Percentiles rank a stretch among this genome's conserved stretches.
phyloP scores from a whole-genome alignment of 768 basidiomycete genomes.

The Lactarius quietus region DNA sequence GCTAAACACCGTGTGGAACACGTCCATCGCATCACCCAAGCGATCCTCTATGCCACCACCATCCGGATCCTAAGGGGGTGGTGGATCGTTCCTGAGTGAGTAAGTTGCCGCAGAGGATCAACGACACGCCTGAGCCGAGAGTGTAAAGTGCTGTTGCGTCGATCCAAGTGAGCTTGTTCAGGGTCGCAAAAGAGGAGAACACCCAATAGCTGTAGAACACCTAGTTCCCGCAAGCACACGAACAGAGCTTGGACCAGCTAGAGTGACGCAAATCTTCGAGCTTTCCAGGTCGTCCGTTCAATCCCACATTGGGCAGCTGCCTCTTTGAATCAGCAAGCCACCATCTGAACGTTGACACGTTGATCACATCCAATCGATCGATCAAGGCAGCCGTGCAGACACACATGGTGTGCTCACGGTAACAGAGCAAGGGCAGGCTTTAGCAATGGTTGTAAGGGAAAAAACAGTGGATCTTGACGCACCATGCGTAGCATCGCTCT shows the following conservation, averaged over 20 bases:
- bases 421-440: no score
- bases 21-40: conserved; percentile 90
- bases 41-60: conserved; percentile 92
- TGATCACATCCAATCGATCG: conserved; percentile 74
- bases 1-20: conserved; percentile 96
- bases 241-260: background rate
- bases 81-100: background rate
- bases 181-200: conserved; percentile 80
- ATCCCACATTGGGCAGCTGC: conserved; percentile 87
- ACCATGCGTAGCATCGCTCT: conserved; percentile 94
- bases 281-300: conserved; percentile 98
- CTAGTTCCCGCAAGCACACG: conserved; percentile 37
- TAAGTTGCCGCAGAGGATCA: background rate
- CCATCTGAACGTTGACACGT: conserved; percentile 75
- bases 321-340: conserved; percentile 96
- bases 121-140: conserved; percentile 79
- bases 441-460: no score
- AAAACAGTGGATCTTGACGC: conserved; percentile 3
- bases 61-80: conserved; percentile 68
- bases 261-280: conserved; percentile 74
- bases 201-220: conserved; percentile 99
- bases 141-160: conserved; percentile 75
- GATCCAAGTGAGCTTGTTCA: conserved; percentile 84
- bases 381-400: conserved; percentile 91
- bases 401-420: conserved; percentile 69